Conservation (phyloP, 2,329 filamentous ascomycete genomes). For the Cercospora beticola region DNA sequence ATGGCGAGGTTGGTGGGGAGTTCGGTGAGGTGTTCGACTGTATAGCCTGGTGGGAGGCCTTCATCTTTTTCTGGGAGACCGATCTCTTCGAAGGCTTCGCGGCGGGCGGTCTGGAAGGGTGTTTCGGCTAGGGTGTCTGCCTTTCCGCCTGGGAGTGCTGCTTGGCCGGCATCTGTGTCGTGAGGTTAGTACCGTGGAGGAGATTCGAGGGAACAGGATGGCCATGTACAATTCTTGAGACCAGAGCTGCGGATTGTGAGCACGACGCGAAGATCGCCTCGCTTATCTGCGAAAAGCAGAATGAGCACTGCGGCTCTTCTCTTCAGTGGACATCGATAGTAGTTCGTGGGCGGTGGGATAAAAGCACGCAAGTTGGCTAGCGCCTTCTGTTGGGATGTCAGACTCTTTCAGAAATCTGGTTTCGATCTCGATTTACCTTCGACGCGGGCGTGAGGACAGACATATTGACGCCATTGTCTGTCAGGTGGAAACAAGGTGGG, state of each 20-base stretch:
- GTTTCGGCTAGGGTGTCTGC: constrained; percentile 57
- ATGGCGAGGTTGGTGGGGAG: constrained; percentile 62
- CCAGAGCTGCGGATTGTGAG: constrained; percentile 62
- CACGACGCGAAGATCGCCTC: constrained; percentile 71
- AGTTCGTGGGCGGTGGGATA: constrained; percentile 57
- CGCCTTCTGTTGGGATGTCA: constrained; percentile 40
- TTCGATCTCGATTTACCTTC: constrained; percentile 24
- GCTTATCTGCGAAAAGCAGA: constrained; percentile 79
- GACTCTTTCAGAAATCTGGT: background rate
- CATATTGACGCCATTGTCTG: constrained; percentile 32
- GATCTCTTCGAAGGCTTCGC: constrained; percentile 92
- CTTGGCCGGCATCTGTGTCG: constrained; percentile 49
- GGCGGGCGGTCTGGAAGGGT: constrained; percentile 75
- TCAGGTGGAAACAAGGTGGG: constrained; percentile 4
- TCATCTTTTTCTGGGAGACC: constrained; percentile 72
- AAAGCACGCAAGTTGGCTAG: constrained; percentile 58
- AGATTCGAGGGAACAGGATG: no score
- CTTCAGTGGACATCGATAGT: constrained; percentile 56
- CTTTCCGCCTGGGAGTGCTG: constrained; percentile 55
- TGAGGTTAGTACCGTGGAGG: constrained; percentile 2
- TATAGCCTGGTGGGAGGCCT: constrained; percentile 72
- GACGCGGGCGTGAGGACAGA: constrained; percentile 37
- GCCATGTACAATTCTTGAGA: constrained; percentile 53
- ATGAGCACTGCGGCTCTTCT: constrained; percentile 84
- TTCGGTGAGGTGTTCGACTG: constrained; percentile 82